phyloP scores from a whole-genome alignment of 805 yeast species.

The Yarrowia bubula region DNA sequence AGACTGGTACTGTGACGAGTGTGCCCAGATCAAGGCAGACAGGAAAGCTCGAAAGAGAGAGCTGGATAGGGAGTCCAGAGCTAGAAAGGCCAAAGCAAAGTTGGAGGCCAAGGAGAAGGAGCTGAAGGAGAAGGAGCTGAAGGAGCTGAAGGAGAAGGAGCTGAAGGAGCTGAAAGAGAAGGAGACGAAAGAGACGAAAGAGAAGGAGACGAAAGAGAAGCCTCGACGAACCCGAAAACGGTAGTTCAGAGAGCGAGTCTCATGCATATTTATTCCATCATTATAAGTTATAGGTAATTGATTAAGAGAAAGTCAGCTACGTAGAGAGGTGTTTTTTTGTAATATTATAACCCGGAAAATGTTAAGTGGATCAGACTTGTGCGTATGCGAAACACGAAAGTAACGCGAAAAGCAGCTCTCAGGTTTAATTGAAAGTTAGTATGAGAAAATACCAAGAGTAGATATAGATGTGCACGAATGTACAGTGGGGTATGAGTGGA shows the following conservation, averaged over 20 bases:
- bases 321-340: too few relatives aligned
- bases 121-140: not conserved
- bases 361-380: too few relatives aligned
- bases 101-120: not conserved
- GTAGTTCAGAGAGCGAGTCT: not conserved
- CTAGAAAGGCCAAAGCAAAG: too few relatives aligned
- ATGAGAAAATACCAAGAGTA: too few relatives aligned
- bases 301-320: not conserved
- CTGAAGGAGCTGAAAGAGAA: not conserved
- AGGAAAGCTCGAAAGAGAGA: not conserved
- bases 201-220: not conserved
- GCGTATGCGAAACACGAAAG: too few relatives aligned
- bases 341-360: too few relatives aligned
- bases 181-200: not conserved
- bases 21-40: constrained; percentile 35
- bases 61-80: not conserved
- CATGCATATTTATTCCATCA: not conserved
- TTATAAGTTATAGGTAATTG: not conserved
- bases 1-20: constrained; percentile 72
- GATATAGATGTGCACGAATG: too few relatives aligned
- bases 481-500: too few relatives aligned
- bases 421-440: too few relatives aligned
- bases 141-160: not conserved
- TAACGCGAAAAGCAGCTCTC: too few relatives aligned
- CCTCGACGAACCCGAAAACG: not conserved